Evolutionary conservation across 768 basidiomycete species (phyloP).

Genomic region (Rossbeevera mucosa): DNA sequence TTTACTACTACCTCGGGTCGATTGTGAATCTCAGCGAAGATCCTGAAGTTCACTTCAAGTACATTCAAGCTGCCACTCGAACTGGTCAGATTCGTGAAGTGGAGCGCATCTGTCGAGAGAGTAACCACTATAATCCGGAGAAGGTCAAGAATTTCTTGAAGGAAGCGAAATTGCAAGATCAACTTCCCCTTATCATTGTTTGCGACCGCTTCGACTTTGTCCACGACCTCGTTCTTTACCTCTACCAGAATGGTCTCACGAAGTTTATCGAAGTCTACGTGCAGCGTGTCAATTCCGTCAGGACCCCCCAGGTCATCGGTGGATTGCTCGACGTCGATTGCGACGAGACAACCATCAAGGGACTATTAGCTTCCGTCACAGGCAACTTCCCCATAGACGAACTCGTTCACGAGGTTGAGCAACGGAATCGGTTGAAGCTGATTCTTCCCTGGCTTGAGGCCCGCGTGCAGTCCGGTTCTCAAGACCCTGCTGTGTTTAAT

Average conservation of each 20-base stretch:
- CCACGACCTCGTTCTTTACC: slow-evolving; percentile 95
- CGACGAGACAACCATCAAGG: slow-evolving; percentile 93
- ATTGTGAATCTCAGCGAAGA: slow-evolving; percentile 96
- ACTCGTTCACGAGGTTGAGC: slow-evolving; percentile 94
- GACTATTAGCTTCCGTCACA: slow-evolving; percentile 87
- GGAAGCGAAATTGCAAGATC: slow-evolving; percentile 93
- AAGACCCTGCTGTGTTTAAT: slow-evolving; percentile 92
- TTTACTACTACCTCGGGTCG: slow-evolving; percentile 98
- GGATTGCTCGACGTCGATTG: slow-evolving; percentile 97
- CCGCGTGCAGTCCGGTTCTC: slow-evolving; percentile 88
- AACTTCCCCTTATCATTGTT: slow-evolving; percentile 97
- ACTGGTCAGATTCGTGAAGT: slow-evolving; percentile 99
- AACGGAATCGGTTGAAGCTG: slow-evolving; percentile 91
- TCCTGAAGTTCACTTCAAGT: slow-evolving; percentile 98
- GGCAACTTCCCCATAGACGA: slow-evolving; percentile 98
- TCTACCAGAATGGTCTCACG: slow-evolving; percentile 94
- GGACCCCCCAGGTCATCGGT: slow-evolving; percentile 96
- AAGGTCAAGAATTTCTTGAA: slow-evolving; percentile 99
- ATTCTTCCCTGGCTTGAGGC: slow-evolving; percentile 97
- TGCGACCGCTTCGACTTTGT: slow-evolving; percentile 99
- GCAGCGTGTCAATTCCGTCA: slow-evolving; percentile 93
- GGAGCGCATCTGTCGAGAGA: slow-evolving; percentile 97
- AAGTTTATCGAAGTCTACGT: slow-evolving; percentile 99
- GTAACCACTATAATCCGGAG: slow-evolving; percentile 96
- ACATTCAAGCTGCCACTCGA: slow-evolving; percentile 96